A percentile compares a stretch with the other conserved stretches of the same genome.
These are phyloP conservation scores for Zygotorulaspora sp. DNA, from an alignment of 805 yeast genomes.

Conservation along the genomic window DNA sequence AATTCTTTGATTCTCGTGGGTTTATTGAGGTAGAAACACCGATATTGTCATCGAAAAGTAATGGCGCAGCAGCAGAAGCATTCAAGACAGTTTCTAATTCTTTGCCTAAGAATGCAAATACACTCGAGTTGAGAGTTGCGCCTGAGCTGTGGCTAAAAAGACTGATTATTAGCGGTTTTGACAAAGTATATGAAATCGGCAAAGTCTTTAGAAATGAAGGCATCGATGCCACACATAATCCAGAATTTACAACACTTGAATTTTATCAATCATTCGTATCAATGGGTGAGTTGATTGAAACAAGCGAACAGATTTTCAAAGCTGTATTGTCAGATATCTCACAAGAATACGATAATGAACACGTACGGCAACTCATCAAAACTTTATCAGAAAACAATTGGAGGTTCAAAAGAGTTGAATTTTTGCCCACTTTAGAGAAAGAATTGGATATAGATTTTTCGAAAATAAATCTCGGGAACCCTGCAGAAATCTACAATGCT, in stretches of 20 bases:
- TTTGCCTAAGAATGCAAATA: constrained; percentile 27
- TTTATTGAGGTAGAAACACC: constrained; percentile 92
- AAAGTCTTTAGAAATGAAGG: constrained; percentile 88
- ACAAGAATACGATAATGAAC: constrained; percentile 8
- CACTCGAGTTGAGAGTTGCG: constrained; percentile 73
- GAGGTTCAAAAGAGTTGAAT: constrained; percentile 32
- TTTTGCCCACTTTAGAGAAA: constrained; percentile 27
- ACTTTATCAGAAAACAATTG: constrained; percentile 18
- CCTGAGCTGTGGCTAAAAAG: constrained; percentile 94
- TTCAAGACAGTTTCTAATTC: constrained; percentile 51
- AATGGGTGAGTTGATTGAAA: constrained; percentile 58
- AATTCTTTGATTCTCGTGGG: constrained; percentile 47
- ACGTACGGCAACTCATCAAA: constrained; percentile 7
- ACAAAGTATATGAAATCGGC: constrained; percentile 83
- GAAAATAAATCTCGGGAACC: constrained; percentile 35
- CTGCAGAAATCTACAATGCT: constrained; percentile 15
- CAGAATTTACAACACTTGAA: constrained; percentile 89
- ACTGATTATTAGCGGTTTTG: constrained; percentile 78
- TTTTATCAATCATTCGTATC: constrained; percentile 72
- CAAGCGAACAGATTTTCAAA: constrained; percentile 57
- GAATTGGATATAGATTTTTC: constrained; percentile 23
- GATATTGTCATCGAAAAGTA: constrained; percentile 60
- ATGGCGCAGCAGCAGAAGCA: constrained; percentile 93
- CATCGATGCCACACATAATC: constrained; percentile 86
- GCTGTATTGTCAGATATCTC: constrained; percentile 36